Percentiles rank a stretch among this genome's conserved stretches.
Evolutionary conservation across 2,329 filamentous ascomycete genomes (phyloP).

Genomic region (Sclerotinia spermophila): DNA sequence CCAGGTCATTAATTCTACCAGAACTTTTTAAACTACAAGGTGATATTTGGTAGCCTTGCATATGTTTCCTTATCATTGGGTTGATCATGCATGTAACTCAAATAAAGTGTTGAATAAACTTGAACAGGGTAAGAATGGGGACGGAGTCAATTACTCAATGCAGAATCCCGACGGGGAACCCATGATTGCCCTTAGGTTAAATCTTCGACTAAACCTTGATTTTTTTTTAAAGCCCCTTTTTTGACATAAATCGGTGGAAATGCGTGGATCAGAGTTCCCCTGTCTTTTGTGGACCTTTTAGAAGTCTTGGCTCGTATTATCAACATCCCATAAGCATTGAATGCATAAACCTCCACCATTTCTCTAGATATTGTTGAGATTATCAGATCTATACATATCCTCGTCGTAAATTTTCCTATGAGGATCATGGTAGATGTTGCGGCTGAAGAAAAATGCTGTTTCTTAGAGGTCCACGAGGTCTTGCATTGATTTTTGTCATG

Average conservation of each 20-base stretch:
- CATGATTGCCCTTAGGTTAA: neutral
- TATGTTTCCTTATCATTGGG: neutral
- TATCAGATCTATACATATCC: neutral
- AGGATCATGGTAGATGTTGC: slow-evolving; percentile 1
- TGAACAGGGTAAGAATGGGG: neutral
- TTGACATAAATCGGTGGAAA: neutral
- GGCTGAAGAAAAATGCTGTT: slow-evolving; percentile 7
- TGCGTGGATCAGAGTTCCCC: neutral
- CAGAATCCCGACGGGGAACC: neutral
- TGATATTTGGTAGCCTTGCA: slow-evolving; percentile 8
- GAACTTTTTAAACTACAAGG: neutral
- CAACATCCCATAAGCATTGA: neutral
- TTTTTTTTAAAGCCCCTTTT: slow-evolving; percentile 4
- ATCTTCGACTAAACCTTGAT: neutral
- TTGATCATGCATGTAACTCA: neutral
- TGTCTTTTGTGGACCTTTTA: neutral
- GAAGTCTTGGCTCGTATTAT: slow-evolving; percentile 2
- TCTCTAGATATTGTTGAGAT: neutral
- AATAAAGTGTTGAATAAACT: neutral
- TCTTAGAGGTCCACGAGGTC: slow-evolving; percentile 2
- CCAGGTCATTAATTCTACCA: neutral
- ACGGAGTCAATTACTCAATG: neutral
- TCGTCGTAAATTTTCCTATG: neutral
- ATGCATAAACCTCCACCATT: neutral
- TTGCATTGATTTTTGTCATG: slow-evolving; percentile 1